Percentiles rank a stretch among this genome's conserved stretches.
phyloP scores from a whole-genome alignment of 345 rosid genomes.

The Camelina sativa region DNA sequence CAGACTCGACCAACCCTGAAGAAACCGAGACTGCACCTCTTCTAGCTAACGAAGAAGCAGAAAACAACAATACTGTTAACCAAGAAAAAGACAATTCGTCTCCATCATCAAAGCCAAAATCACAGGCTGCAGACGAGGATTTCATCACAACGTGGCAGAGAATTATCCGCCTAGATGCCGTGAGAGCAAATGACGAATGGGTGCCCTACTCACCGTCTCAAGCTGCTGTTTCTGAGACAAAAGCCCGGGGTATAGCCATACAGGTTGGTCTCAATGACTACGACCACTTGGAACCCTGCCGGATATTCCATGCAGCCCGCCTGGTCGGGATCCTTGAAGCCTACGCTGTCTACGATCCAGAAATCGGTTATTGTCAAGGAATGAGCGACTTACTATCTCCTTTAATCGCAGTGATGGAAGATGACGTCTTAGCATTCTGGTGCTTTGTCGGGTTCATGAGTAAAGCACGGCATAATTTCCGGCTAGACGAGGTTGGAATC shows the following conservation, averaged over 20 bases:
- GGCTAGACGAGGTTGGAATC: constrained; percentile 94
- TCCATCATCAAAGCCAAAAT: constrained; percentile 44
- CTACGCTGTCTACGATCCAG: constrained; percentile 82
- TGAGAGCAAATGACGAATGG: constrained; percentile 90
- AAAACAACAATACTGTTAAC: constrained; percentile 36
- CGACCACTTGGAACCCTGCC: constrained; percentile 82
- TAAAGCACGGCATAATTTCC: constrained; percentile 89
- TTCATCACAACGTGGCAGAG: constrained; percentile 80
- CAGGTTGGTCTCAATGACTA: constrained; percentile 72
- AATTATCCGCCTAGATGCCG: constrained; percentile 89
- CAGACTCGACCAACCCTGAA: constrained; percentile 63
- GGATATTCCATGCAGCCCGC: constrained; percentile 83
- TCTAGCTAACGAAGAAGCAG: constrained; percentile 46
- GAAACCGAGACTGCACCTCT: constrained; percentile 56
- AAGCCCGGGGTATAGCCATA: constrained; percentile 64
- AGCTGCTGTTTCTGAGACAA: constrained; percentile 61
- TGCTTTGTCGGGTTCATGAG: constrained; percentile 95
- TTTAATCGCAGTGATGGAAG: constrained; percentile 71
- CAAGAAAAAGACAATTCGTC: constrained; percentile 44
- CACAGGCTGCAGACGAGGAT: constrained; percentile 62
- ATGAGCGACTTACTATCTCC: constrained; percentile 97
- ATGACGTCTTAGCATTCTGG: constrained; percentile 87
- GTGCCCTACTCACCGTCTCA: constrained; percentile 66
- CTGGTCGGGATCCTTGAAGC: constrained; percentile 90
- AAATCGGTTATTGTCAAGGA: constrained; percentile 92